Percentiles rank a stretch among this genome's conserved stretches.
Conservation (phyloP, 192 early-diverging fungal genomes). For the Pilaira anomala region DNA sequence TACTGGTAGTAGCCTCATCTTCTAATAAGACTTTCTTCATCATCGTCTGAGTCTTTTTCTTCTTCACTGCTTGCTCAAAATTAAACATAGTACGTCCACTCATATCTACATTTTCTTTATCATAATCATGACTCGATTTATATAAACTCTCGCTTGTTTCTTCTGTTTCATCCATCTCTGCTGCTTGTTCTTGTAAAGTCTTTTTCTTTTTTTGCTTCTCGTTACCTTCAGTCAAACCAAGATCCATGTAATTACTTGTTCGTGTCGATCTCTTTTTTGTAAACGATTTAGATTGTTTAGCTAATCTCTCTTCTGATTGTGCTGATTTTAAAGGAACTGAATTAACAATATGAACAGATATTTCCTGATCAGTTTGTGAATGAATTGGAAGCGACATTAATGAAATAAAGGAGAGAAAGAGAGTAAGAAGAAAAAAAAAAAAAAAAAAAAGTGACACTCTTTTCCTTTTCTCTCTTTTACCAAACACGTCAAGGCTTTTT, state of each 20-base stretch:
- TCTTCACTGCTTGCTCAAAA: not conserved
- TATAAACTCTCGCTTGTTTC: not conserved
- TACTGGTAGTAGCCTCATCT: not conserved
- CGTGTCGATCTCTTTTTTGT: not conserved
- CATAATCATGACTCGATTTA: not conserved
- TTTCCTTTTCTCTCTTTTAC: constrained; percentile 2
- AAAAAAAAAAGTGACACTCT: constrained; percentile 3
- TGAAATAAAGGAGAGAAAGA: constrained; percentile 7
- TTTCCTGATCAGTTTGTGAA: constrained; percentile 38
- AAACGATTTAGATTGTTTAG: constrained; percentile 14
- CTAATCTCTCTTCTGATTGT: constrained; percentile 33
- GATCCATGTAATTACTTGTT: constrained; percentile 1
- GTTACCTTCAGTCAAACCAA: constrained; percentile 5
- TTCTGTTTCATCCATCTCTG: not conserved
- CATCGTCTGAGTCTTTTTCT: constrained; percentile 21
- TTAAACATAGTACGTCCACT: constrained; percentile 17
- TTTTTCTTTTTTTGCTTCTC: not conserved
- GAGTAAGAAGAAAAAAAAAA: constrained; percentile 12
- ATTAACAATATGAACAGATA: constrained; percentile 41
- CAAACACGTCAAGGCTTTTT: not conserved
- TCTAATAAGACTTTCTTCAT: constrained; percentile 16
- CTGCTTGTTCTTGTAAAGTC: not conserved
- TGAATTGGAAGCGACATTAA: not conserved
- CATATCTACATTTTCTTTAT: constrained; percentile 19
- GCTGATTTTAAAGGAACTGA: constrained; percentile 29